A percentile compares a stretch with the other conserved stretches of the same genome.
Conservation (phyloP, 208 protist genomes). For the Vickermania ingenoplastis region DNA sequence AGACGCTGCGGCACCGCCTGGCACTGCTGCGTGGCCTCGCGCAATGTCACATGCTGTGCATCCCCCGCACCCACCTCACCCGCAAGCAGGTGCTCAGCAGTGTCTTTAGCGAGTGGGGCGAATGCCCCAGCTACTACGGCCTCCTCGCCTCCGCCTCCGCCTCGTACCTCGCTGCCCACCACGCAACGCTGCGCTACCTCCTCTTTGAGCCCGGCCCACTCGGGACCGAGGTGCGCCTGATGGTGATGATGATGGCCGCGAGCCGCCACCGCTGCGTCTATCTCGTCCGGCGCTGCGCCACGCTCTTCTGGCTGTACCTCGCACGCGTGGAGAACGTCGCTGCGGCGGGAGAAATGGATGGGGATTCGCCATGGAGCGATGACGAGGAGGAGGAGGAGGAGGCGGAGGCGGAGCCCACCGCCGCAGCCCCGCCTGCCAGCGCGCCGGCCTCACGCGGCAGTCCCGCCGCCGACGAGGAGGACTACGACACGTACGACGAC, state of each 20-base stretch:
- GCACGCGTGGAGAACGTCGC: conserved; percentile 13
- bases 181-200: conserved; percentile 41
- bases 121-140: conserved; percentile 60
- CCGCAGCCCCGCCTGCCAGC: too few relatives aligned
- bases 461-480: too few relatives aligned
- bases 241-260: conserved; percentile 75
- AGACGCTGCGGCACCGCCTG: conserved; percentile 14
- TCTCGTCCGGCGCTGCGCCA: conserved; percentile 58
- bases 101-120: conserved; percentile 49
- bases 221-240: conserved; percentile 52
- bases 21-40: conserved; percentile 31
- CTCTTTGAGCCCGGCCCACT: conserved; percentile 78
- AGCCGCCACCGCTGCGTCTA: conserved; percentile 76
- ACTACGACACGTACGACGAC: not conserved
- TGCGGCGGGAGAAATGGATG: conserved; percentile 7
- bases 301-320: conserved; percentile 47
- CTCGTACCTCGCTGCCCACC: conserved; percentile 55
- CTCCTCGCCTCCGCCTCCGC: conserved; percentile 45
- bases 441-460: too few relatives aligned
- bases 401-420: too few relatives aligned
- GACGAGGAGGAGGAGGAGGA: not conserved
- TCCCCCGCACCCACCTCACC: conserved; percentile 12
- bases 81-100: conserved; percentile 39
- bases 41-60: conserved; percentile 20
- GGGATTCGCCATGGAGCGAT: too few relatives aligned